Percentiles rank a stretch among this genome's conserved stretches.
Conservation (phyloP, 345 rosid species). For the Hypericum perforatum region DNA sequence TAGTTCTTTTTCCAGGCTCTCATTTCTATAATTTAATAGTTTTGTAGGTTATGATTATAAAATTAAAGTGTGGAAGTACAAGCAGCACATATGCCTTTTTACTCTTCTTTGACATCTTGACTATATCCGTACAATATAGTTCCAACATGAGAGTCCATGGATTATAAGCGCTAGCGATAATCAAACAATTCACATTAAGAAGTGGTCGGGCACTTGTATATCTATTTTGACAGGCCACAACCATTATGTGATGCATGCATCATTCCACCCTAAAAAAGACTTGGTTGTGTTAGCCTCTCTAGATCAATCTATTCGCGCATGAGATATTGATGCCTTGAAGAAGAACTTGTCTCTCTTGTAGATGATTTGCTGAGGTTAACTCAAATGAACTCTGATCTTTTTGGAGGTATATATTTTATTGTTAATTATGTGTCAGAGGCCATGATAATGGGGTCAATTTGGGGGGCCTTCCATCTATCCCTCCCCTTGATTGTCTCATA, state of each 20-base stretch:
- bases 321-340: conserved; percentile 87
- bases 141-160: conserved; percentile 97
- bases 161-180: conserved; percentile 98
- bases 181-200: conserved; percentile 96
- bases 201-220: conserved; percentile 92
- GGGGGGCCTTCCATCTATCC: conserved; percentile 96
- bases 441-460: conserved; percentile 92
- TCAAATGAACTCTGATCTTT: conserved; percentile 89
- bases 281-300: conserved; percentile 91
- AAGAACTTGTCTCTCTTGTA: conserved; percentile 85
- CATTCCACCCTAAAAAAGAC: conserved; percentile 94
- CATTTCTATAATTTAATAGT: no score
- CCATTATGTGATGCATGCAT: conserved; percentile 98
- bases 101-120: conserved; percentile 96
- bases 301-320: conserved; percentile 94
- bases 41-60: conserved; percentile 86
- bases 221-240: conserved; percentile 95
- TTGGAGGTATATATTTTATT: conserved; percentile 87
- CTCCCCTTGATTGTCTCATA: conserved; percentile 94
- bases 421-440: conserved; percentile 96
- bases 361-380: conserved; percentile 79
- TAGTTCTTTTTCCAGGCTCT: no score
- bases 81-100: conserved; percentile 78
- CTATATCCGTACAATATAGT: no score
- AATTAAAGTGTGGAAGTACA: no score